Base-by-base conservation (phyloP, 495 filamentous ascomycete genomes). In the Penicillium herquei region DNA sequence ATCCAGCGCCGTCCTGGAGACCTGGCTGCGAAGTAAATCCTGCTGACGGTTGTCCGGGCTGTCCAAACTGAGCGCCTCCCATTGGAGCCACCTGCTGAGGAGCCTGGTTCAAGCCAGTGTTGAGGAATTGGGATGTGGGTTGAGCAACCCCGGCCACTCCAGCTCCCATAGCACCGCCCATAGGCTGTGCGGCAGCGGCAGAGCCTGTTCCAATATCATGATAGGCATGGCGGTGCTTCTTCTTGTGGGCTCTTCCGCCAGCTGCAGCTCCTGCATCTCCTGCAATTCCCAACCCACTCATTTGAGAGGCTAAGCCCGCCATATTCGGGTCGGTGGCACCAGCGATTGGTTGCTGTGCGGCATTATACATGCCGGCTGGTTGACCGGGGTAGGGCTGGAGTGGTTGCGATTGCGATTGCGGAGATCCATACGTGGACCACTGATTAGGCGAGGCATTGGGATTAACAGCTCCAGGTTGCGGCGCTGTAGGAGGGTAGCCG, bases 171-270 rank as follows among this genome's bases (percentile, higher is more conserved):
- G 57, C 57, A 75, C 82, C 70, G 83, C 87, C 77, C 84, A 89
- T 42, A 78, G 73, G 69, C 85, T 46, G 90, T 82, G 55, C 81
- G 76, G 58, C 77, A 4, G 56, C 57, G 6, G 64, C 56, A 16
- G 59, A 50, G 32, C 77, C 78, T 42, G 84, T 81, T 56, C 92
- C 94, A 39, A 99, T 82, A 30, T 85, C 83, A 69, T 99, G 94
- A 72, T 95, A 89, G 50, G 90, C 94, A 74, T 96, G 92, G 34
- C 92, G 79, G 61, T 96, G 86, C 80, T 96, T 96, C 83, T 98
- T 98, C 77, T 88, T 92, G 63, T 84, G 87, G 57, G 81, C 64
- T 34, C 79, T 81, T 39, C 21, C 21, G 21, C 21, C 21, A 26
- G 71, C 69, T 39, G 73, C 78, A 51, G 46, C 17, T 10, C 34